Evolutionary conservation across 2,329 filamentous ascomycete species (phyloP).

Genomic region (Microcyclosporella mali): DNA sequence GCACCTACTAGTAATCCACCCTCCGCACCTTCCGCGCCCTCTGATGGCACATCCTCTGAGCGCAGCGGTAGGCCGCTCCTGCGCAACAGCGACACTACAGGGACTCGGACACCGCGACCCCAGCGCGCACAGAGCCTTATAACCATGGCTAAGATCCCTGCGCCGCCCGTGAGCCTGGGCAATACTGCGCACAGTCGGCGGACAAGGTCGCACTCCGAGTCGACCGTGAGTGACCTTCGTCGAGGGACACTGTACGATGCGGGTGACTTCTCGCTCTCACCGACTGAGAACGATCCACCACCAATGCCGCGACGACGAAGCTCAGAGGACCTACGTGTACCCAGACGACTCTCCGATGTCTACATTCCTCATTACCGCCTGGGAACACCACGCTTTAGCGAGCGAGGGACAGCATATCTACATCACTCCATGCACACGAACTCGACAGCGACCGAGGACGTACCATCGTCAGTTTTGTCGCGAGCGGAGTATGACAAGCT

Average conservation of each 20-base stretch:
- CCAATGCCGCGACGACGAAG: constrained; percentile 23
- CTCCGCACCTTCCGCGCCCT: constrained; percentile 26
- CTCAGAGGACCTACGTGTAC: constrained; percentile 22
- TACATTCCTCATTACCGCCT: constrained; percentile 75
- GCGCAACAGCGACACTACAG: constrained; percentile 18
- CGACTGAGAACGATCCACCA: constrained; percentile 21
- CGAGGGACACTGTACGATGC: constrained; percentile 29
- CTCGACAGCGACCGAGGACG: constrained; percentile 65
- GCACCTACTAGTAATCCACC: too few relatives aligned
- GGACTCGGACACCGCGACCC: constrained; percentile 23
- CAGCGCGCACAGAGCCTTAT: constrained; percentile 6
- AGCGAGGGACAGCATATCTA: constrained; percentile 67
- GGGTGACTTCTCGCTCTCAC: constrained; percentile 22
- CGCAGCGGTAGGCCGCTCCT: constrained; percentile 12
- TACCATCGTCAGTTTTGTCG: constrained; percentile 57
- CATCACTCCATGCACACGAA: constrained; percentile 70
- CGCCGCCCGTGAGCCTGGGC: constrained; percentile 20
- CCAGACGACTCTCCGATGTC: constrained; percentile 22
- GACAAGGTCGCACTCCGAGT: constrained; percentile 65
- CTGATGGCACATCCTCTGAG: constrained; percentile 16
- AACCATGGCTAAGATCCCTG: constrained; percentile 11
- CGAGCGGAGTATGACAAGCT: constrained; percentile 35
- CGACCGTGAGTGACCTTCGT: constrained; percentile 59
- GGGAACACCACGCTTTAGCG: constrained; percentile 73
- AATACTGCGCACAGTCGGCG: constrained; percentile 18